Percentiles rank a stretch among this genome's conserved stretches.
Evolutionary conservation across 2,329 filamentous ascomycete genomes (phyloP).

Genomic region (Fusarium illudens): DNA sequence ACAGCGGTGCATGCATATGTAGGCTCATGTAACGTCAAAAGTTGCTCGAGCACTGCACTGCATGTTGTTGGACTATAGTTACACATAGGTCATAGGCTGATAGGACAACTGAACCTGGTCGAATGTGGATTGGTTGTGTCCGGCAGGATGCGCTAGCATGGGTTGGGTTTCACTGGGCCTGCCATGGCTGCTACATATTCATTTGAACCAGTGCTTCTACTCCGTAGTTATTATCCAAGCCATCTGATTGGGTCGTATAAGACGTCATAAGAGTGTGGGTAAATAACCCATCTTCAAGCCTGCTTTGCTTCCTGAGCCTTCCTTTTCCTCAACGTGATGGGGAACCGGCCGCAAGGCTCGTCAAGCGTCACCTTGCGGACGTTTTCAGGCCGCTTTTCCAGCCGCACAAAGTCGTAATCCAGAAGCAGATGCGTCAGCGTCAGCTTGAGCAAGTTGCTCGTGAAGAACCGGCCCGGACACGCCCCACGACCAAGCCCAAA

Average conservation of each 20-base stretch:
- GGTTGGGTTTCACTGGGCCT: too few relatives aligned
- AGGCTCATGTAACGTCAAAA: neutral
- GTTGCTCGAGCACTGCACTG: neutral
- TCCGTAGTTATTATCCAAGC: too few relatives aligned
- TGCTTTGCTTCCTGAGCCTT: neutral
- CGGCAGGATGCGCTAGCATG: too few relatives aligned
- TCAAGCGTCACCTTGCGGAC: conserved; percentile 21
- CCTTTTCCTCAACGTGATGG: conserved; percentile 18
- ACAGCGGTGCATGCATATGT: neutral
- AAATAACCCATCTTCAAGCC: neutral
- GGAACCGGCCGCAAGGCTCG: conserved; percentile 14
- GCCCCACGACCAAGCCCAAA: conserved; percentile 19
- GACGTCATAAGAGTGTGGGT: too few relatives aligned
- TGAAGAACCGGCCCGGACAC: conserved; percentile 23
- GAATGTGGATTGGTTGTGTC: too few relatives aligned
- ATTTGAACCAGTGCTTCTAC: too few relatives aligned
- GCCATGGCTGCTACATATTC: too few relatives aligned
- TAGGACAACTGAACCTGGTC: too few relatives aligned
- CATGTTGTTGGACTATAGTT: neutral
- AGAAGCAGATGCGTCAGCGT: conserved; percentile 17
- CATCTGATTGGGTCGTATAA: too few relatives aligned
- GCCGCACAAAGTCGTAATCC: conserved; percentile 19
- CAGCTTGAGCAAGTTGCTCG: conserved; percentile 21
- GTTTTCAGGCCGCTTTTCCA: conserved; percentile 16
- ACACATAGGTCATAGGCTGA: too few relatives aligned